A percentile compares a stretch with the other conserved stretches of the same genome.
Evolutionary conservation across 2,329 filamentous ascomycete genomes (phyloP).

Genomic region (Stachybotrys chartarum): DNA sequence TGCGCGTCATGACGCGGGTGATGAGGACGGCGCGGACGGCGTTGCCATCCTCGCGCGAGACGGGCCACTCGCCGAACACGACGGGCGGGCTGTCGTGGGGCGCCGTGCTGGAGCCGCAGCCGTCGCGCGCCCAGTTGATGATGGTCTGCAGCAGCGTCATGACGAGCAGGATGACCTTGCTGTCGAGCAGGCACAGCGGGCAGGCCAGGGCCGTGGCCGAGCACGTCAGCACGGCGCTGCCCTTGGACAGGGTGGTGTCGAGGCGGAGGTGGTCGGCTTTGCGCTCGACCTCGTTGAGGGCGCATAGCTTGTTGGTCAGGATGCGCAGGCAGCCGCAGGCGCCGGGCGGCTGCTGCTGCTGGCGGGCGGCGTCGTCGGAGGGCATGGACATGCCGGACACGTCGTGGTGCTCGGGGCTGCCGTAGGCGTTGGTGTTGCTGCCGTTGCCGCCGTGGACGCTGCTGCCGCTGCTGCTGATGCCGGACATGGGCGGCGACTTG

Average conservation of each 20-base stretch:
- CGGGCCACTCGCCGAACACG: neutral
- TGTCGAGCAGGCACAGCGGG: neutral
- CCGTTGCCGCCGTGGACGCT: neutral
- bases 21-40: neutral
- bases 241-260: neutral
- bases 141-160: conserved; percentile 1
- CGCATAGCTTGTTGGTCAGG: neutral
- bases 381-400: neutral
- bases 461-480: neutral
- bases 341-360: neutral
- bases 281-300: neutral
- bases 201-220: neutral
- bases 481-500: neutral
- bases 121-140: neutral
- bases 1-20: neutral
- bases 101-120: neutral
- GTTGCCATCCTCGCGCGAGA: neutral
- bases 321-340: neutral
- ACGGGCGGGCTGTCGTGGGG: neutral
- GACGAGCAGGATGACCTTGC: neutral
- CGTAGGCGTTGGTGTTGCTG: neutral
- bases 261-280: neutral
- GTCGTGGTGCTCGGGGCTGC: neutral
- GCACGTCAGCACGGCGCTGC: neutral
- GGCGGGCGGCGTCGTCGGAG: neutral